phyloP scores from a whole-genome alignment of 1,284 basidiomycete species.

The Apiotrichum gracile region DNA sequence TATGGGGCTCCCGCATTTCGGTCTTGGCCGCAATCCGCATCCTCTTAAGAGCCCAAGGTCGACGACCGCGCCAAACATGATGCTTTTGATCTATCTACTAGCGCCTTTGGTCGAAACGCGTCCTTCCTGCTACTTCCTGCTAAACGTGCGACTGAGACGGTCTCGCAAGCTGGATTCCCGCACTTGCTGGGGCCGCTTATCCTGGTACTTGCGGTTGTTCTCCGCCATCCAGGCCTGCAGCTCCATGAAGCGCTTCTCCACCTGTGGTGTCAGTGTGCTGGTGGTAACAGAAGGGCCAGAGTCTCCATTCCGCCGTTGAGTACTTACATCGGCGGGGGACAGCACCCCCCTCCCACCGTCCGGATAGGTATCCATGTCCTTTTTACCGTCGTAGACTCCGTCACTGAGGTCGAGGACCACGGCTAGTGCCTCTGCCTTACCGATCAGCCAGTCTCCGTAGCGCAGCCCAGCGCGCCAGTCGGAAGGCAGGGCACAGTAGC shows the following conservation, averaged over 20 bases:
- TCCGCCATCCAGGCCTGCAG: conserved; percentile 8
- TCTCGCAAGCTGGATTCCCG: no score
- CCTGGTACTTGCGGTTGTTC: no score
- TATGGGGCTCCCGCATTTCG: no score
- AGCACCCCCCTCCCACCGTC: conserved; percentile 11
- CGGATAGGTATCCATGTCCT: conserved; percentile 1
- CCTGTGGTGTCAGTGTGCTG: neutral
- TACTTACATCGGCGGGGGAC: neutral
- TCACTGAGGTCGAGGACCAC: conserved; percentile 1
- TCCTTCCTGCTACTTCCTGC: no score
- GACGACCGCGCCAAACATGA: no score
- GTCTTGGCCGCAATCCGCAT: no score
- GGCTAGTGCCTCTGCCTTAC: conserved; percentile 4
- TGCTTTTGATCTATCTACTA: no score
- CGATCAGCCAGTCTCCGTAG: conserved; percentile 5
- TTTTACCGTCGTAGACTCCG: conserved; percentile 1
- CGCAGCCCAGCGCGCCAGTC: conserved; percentile 9
- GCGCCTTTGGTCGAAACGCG: no score
- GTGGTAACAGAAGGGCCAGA: neutral
- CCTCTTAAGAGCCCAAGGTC: no score
- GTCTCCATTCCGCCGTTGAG: neutral
- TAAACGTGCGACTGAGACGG: no score
- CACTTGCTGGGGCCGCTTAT: no score
- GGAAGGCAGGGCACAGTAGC: conserved; percentile 4
- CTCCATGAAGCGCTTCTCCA: conserved; percentile 7